Percentiles rank a stretch among this genome's conserved stretches.
Evolutionary conservation across 2,329 filamentous ascomycete genomes (phyloP).

Genomic region (Eurotiales sp.): DNA sequence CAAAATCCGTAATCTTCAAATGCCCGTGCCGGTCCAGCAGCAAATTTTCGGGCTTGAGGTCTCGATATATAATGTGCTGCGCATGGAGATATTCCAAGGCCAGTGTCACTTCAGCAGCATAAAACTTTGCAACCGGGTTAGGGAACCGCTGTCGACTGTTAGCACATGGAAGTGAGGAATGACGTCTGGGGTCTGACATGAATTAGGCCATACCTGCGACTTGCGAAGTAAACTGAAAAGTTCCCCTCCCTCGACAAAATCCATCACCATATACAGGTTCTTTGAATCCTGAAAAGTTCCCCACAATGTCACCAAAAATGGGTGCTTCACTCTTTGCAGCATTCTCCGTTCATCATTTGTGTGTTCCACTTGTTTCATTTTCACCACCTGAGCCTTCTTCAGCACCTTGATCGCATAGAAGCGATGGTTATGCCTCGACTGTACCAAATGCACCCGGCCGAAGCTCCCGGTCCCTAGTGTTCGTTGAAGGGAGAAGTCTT

Average conservation of each 20-base stretch:
- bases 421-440: conserved; percentile 95
- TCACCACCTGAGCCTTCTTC: conserved; percentile 97
- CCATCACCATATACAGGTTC: conserved; percentile 99
- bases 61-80: conserved; percentile 95
- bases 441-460: conserved; percentile 90
- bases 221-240: conserved; percentile 93
- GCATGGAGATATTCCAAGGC: conserved; percentile 93
- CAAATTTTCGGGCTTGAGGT: conserved; percentile 92
- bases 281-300: conserved; percentile 94
- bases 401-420: conserved; percentile 98
- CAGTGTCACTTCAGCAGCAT: conserved; percentile 93
- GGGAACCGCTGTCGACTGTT: conserved; percentile 73
- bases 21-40: conserved; percentile 89
- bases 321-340: conserved; percentile 95
- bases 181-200: conserved; percentile 8
- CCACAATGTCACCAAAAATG: conserved; percentile 96
- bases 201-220: conserved; percentile 77
- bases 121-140: conserved; percentile 98
- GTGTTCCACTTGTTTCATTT: conserved; percentile 99
- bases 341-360: conserved; percentile 97
- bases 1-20: conserved; percentile 96
- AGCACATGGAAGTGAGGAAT: conserved; percentile 7
- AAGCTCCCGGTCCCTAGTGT: conserved; percentile 97
- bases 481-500: conserved; percentile 83
- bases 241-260: conserved; percentile 98